These are phyloP conservation scores for Ustilago lituana DNA, from an alignment of 1,284 basidiomycete genomes.

Conservation along the genomic window DNA sequence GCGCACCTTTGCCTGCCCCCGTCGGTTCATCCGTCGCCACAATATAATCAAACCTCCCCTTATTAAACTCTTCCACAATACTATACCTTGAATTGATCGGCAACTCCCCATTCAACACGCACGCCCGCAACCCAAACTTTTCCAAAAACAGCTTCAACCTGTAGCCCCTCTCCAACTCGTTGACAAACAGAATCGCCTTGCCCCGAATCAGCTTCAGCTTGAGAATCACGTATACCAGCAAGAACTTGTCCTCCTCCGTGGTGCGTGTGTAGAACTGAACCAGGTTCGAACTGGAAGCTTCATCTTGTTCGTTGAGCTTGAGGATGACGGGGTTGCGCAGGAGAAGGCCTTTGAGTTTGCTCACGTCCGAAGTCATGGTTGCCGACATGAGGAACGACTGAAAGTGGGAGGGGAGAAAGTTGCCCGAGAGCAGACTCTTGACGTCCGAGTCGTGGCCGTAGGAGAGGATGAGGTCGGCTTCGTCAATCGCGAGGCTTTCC, in stretches of 20 bases:
- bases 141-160: conserved; percentile 95
- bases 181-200: conserved; percentile 96
- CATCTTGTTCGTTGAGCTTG: conserved; percentile 46
- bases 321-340: conserved; percentile 82
- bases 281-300: conserved; percentile 40
- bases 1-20: conserved; percentile 61
- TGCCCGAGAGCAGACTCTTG: conserved; percentile 80
- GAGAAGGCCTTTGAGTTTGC: conserved; percentile 85
- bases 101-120: conserved; percentile 94
- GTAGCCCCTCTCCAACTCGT: conserved; percentile 93
- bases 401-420: conserved; percentile 80
- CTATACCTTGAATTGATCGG: conserved; percentile 96
- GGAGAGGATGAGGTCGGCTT: conserved; percentile 95
- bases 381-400: conserved; percentile 98
- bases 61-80: conserved; percentile 98
- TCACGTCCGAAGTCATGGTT: conserved; percentile 95
- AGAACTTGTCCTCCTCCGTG: conserved; percentile 93
- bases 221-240: conserved; percentile 91
- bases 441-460: conserved; percentile 95
- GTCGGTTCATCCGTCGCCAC: conserved; percentile 91
- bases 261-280: conserved; percentile 62
- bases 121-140: conserved; percentile 95
- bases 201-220: conserved; percentile 94
- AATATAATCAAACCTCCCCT: conserved; percentile 97
- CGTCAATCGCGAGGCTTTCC: conserved; percentile 92